A percentile compares a stretch with the other conserved stretches of the same genome.
Conservation (phyloP, 78 protist genomes). For the Bigelowiella natans region DNA sequence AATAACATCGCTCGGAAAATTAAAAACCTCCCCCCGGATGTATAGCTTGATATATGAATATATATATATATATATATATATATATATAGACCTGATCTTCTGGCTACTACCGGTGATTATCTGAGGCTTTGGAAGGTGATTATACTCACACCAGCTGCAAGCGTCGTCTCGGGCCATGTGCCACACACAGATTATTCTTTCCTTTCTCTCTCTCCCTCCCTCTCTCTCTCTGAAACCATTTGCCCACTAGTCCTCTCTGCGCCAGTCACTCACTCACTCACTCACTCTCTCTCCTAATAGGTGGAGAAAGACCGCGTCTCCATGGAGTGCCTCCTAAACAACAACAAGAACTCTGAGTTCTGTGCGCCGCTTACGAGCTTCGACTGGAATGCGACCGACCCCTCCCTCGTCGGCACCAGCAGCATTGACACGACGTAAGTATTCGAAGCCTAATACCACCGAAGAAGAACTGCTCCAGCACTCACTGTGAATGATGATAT, state of each 20-base stretch:
- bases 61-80: no score
- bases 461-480: no score
- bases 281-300: not conserved
- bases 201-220: not conserved
- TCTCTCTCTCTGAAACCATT: no score
- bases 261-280: no score
- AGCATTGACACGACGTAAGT: slow-evolving; percentile 52
- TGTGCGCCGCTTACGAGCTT: slow-evolving; percentile 95
- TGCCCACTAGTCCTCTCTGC: not conserved
- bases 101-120: slow-evolving; percentile 92
- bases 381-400: slow-evolving; percentile 90
- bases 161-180: not conserved
- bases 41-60: no score
- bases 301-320: slow-evolving; percentile 16
- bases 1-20: no score
- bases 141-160: slow-evolving; percentile 17
- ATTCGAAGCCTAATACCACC: no score
- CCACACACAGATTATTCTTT: not conserved
- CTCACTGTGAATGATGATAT: no score
- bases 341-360: slow-evolving; percentile 75
- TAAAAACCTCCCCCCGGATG: no score
- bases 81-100: slow-evolving; percentile 56
- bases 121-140: slow-evolving; percentile 67
- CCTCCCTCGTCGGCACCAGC: slow-evolving; percentile 74
- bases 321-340: slow-evolving; percentile 33